A percentile compares a stretch with the other conserved stretches of the same genome.
phyloP scores from a whole-genome alignment of 495 filamentous ascomycete genomes.

The Neurospora sublineolata region DNA sequence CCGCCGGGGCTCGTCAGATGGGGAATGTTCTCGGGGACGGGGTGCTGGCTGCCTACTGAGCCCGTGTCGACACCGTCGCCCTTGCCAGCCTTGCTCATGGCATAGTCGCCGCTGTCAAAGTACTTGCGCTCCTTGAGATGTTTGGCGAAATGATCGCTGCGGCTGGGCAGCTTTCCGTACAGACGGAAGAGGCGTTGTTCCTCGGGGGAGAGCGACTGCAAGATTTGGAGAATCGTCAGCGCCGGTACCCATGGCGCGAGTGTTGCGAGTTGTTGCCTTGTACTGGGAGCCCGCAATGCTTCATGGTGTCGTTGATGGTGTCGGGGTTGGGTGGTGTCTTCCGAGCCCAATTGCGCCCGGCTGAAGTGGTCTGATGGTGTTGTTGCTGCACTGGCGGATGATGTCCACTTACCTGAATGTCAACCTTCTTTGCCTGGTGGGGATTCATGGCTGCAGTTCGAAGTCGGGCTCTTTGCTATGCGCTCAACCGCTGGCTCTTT shows the following conservation, averaged over 20 bases:
- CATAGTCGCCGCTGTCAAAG: constrained; percentile 96
- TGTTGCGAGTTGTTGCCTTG: neutral
- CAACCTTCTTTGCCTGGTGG: constrained; percentile 92
- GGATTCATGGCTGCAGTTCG: constrained; percentile 63
- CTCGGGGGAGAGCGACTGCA: constrained; percentile 73
- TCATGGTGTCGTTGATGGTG: neutral
- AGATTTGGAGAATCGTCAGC: neutral
- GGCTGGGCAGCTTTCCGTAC: constrained; percentile 92
- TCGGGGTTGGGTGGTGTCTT: neutral
- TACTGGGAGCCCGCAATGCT: neutral
- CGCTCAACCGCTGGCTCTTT: neutral
- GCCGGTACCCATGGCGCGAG: neutral
- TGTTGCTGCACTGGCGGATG: constrained; percentile 1
- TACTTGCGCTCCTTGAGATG: constrained; percentile 98
- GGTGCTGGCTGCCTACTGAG: constrained; percentile 86
- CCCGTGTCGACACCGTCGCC: constrained; percentile 88
- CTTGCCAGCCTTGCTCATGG: constrained; percentile 96
- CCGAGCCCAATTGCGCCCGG: neutral
- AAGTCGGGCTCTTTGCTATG: neutral
- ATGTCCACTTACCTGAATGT: constrained; percentile 65
- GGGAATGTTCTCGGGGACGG: constrained; percentile 91
- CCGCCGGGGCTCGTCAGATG: constrained; percentile 63
- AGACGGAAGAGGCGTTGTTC: constrained; percentile 92
- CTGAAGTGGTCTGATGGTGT: constrained; percentile 8
- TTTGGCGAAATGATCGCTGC: constrained; percentile 93